phyloP scores from a whole-genome alignment of 371 early-diverging fungal genomes.

The Capniomyces stellatus region DNA sequence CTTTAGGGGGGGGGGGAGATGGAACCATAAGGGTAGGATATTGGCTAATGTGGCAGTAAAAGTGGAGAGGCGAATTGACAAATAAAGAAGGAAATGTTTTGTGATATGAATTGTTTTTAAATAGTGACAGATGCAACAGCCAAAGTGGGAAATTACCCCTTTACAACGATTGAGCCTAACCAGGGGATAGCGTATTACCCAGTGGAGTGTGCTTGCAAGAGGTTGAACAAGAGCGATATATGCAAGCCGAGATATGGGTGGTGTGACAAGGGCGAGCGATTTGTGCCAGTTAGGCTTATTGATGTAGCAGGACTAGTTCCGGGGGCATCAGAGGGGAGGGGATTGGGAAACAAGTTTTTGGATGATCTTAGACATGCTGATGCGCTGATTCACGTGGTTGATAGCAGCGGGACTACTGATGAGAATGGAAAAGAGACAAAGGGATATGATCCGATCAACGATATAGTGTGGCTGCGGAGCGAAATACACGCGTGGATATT shows the following conservation, averaged over 20 bases:
- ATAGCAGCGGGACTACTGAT: conserved; percentile 64
- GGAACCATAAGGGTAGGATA: too few relatives aligned
- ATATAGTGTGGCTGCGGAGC: conserved; percentile 54
- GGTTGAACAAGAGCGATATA: conserved; percentile 27
- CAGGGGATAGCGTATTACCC: conserved; percentile 54
- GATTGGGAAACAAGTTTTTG: conserved; percentile 58
- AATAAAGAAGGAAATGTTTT: too few relatives aligned
- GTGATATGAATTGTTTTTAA: too few relatives aligned
- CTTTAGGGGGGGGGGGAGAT: too few relatives aligned
- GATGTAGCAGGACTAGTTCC: conserved; percentile 71
- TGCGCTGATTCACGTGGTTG: conserved; percentile 62
- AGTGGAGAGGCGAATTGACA: too few relatives aligned
- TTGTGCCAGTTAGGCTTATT: conserved; percentile 53
- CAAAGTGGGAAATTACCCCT: conserved; percentile 68
- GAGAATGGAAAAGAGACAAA: conserved; percentile 49
- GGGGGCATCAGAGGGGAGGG: conserved; percentile 54
- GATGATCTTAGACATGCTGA: conserved; percentile 61
- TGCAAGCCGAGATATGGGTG: conserved; percentile 55
- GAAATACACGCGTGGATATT: conserved; percentile 58
- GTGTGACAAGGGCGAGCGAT: conserved; percentile 42
- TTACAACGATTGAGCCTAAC: conserved; percentile 69
- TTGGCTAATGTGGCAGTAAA: too few relatives aligned
- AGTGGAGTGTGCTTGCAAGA: conserved; percentile 46
- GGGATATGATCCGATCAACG: conserved; percentile 64
- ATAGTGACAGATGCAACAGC: conserved; percentile 56